Base-by-base conservation (phyloP, 257 asterid species). In the Solanum chmielewskii region DNA sequence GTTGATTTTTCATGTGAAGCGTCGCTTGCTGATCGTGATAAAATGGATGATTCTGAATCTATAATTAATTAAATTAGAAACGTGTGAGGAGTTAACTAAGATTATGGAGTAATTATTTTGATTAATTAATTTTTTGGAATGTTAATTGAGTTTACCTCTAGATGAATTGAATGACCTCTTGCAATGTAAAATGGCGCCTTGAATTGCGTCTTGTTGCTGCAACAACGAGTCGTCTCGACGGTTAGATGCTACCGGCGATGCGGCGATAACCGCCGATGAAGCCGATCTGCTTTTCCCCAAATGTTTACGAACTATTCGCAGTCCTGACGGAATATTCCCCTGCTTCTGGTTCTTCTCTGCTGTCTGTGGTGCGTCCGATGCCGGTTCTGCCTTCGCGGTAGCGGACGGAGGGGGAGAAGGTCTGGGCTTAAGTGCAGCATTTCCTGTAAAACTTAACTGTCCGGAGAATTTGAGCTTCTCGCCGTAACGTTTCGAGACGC, bases 141-240 rank as follows among this genome's bases (percentile, higher is more conserved):
- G 77, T 39, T 44, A 20, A 42, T 62, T 9, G 35, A 39, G 75
- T 77, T 90, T 90, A 95, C 98, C 98, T 92, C 94, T 85, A 11
- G 96, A 89, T 23, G 97, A 91, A 80, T 96, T 94, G 92, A 94
- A 96, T 3, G 98, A 96, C 86, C 89, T 92, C 91, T 96, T 96
- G 96, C 98, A 96, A 80, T 96, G 98, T 86, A 93, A 74, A 89
- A 96, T 96, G 82, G 82, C 82, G 31, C 82, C 82, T 74, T 74
- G 98, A 33, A 96, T 96, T 84, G 96, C 99, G 77, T 96, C 98
- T 88, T 94, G 96, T 83, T 94, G 87, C 93, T 93, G 95, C 89
- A 94, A 29, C 88, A 95, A 88, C 56, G 99, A 95, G 87, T 94
- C 98, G 45, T 96, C 99, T 2, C 96, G 94, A 49, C 98, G 92